phyloP scores from a whole-genome alignment of 257 asterid genomes.

The Nicotiana otophora region DNA sequence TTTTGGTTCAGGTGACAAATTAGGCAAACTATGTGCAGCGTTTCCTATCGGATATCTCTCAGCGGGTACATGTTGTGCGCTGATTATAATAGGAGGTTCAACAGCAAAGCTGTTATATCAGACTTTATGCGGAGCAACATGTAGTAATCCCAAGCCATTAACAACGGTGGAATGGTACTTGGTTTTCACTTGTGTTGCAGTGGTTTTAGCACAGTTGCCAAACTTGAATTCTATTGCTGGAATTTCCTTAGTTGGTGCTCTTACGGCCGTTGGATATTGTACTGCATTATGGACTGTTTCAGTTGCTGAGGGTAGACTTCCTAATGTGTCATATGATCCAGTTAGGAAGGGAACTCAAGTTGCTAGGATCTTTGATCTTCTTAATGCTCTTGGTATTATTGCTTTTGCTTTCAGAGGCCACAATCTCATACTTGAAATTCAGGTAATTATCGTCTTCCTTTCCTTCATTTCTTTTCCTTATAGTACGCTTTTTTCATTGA shows the following conservation, averaged over 20 bases:
- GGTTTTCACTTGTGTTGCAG: conserved; percentile 74
- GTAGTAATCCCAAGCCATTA: conserved; percentile 42
- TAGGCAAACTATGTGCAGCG: conserved; percentile 23
- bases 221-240: conserved; percentile 93
- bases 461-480: too few species aligned
- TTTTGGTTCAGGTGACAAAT: conserved; percentile 20
- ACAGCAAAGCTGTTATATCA: conserved; percentile 54
- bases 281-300: conserved; percentile 74
- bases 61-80: conserved; percentile 74
- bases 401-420: conserved; percentile 93
- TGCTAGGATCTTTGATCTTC: conserved; percentile 41
- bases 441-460: conserved; percentile 33
- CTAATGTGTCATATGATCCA: conserved; percentile 58
- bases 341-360: conserved; percentile 28
- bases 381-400: conserved; percentile 85
- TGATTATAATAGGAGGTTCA: conserved; percentile 77
- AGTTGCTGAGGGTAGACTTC: conserved; percentile 57
- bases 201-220: conserved; percentile 77
- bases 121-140: conserved; percentile 54
- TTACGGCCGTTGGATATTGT: conserved; percentile 83
- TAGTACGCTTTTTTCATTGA: too few species aligned
- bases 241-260: conserved; percentile 63
- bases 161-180: conserved; percentile 81
- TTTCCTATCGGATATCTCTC: conserved; percentile 74
- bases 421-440: conserved; percentile 87